Conservation (phyloP, 2,329 filamentous ascomycete genomes). For the Pseudonectria buxi region DNA sequence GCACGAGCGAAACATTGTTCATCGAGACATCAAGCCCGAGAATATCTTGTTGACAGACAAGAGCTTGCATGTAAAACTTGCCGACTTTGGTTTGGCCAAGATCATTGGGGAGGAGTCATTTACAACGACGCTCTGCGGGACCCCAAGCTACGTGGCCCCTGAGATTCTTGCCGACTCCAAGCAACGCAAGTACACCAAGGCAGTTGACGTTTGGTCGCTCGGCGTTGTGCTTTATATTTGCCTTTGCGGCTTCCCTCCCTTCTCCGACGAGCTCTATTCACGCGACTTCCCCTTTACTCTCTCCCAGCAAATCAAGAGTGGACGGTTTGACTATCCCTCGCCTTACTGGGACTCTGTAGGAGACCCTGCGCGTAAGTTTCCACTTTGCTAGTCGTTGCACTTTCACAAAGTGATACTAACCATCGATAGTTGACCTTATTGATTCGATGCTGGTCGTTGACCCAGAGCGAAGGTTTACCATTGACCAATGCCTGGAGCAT, state of each 20-base stretch:
- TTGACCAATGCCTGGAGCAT: conserved; percentile 86
- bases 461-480: conserved; percentile 72
- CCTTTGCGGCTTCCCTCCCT: conserved; percentile 92
- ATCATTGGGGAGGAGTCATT: conserved; percentile 99
- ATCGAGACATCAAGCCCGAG: conserved; percentile 95
- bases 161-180: conserved; percentile 82
- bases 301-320: conserved; percentile 85
- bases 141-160: conserved; percentile 94
- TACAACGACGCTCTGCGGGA: conserved; percentile 91
- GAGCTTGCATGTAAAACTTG: conserved; percentile 79
- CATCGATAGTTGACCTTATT: conserved; percentile 67
- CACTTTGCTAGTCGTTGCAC: neutral
- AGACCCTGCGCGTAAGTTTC: conserved; percentile 58
- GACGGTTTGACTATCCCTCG: conserved; percentile 87
- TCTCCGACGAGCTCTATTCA: conserved; percentile 86
- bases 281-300: conserved; percentile 78
- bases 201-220: conserved; percentile 93
- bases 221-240: conserved; percentile 98
- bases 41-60: conserved; percentile 89
- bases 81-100: conserved; percentile 94
- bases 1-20: conserved; percentile 96
- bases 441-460: conserved; percentile 92
- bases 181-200: conserved; percentile 84
- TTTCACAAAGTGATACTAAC: conserved; percentile 2
- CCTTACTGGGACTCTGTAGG: conserved; percentile 70